Conservation (phyloP, 768 basidiomycete species). For the Tremella mesenterica region DNA sequence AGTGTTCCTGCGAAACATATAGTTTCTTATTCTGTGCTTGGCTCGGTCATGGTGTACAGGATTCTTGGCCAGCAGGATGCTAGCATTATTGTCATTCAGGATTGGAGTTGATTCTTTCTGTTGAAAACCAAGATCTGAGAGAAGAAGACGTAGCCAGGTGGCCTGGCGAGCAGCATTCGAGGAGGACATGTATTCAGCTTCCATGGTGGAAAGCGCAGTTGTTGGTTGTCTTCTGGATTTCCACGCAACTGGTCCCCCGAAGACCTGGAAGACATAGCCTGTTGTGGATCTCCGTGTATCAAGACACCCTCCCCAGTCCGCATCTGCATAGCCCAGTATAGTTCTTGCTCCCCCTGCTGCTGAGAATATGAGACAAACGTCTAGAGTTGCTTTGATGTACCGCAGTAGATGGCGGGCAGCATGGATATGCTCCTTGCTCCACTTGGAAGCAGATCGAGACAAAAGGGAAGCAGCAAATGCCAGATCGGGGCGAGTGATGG, state of each 20-base stretch:
- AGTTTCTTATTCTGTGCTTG: no score
- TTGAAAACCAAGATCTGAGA: conserved; percentile 10
- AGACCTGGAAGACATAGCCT: no score
- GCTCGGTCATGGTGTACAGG: no score
- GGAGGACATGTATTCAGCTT: no score
- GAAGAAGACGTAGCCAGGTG: conserved; percentile 41
- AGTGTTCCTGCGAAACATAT: not conserved
- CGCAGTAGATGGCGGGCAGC: conserved; percentile 16
- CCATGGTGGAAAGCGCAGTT: no score
- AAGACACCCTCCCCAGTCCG: no score
- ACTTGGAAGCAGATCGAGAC: conserved; percentile 8
- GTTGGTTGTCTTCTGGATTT: no score
- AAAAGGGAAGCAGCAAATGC: conserved; percentile 8
- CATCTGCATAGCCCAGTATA: no score
- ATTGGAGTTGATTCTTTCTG: not conserved
- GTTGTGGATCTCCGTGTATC: no score
- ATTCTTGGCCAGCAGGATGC: no score
- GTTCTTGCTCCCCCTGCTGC: no score
- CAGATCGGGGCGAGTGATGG: conserved; percentile 11
- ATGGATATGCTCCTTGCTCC: not conserved
- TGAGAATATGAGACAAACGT: conserved; percentile 4
- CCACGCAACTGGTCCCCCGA: no score
- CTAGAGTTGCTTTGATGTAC: conserved; percentile 22
- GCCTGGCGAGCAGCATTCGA: conserved; percentile 43
- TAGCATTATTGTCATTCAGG: not conserved